Base-by-base conservation (phyloP, 2,329 filamentous ascomycete genomes). In the Pseudogymnoascus sp. region DNA sequence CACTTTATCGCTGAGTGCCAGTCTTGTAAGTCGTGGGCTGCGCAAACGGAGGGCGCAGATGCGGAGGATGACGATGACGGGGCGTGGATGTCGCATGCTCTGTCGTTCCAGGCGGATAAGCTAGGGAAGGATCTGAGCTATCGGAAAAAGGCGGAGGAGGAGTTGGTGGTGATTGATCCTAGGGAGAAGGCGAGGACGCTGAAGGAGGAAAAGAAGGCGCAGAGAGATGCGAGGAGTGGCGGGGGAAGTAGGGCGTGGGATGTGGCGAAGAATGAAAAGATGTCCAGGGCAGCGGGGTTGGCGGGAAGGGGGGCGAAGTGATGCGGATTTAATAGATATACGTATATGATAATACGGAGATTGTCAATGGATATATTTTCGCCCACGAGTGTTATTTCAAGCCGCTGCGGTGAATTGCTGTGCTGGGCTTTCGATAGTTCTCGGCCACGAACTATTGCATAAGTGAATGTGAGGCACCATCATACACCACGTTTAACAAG, bases 1-100 rank as follows among this genome's bases (percentile, higher is more conserved):
- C 95, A 99, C 74, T 99, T 97, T 75, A 96, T 99, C 66, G 90
- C 89, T 59, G 90, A 96, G 70, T 99, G 95, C 75, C 91, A 96
- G 73, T 96, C 91, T 49, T 97, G 95, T 75, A 86, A 85, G 64
- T 84, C 88, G 0, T 96, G 93, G 91, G 89, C 96, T 71, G 73
- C 73, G 5, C 72, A 77, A 37, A 69, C 68, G 14, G 76, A 78
- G 9, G 81, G 80, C 42, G 84, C 80, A 3, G 79, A 80, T 11
- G 79, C 82, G 21, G 78, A 79, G 2, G 84, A 87, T 3, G 82
- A 81, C 68, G 83, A 85, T 64, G 85, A 85, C 59, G 80, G 84
- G 59, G 87, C 86, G 6, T 97, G 93, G 93, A 90, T 97, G 86
- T 85, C 85, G 3, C 93, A 97, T 74, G 82, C 85, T 8, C 80